These are phyloP conservation scores for Cordyceps tenuipes DNA, from an alignment of 2,329 filamentous ascomycete species.

Conservation along the genomic window DNA sequence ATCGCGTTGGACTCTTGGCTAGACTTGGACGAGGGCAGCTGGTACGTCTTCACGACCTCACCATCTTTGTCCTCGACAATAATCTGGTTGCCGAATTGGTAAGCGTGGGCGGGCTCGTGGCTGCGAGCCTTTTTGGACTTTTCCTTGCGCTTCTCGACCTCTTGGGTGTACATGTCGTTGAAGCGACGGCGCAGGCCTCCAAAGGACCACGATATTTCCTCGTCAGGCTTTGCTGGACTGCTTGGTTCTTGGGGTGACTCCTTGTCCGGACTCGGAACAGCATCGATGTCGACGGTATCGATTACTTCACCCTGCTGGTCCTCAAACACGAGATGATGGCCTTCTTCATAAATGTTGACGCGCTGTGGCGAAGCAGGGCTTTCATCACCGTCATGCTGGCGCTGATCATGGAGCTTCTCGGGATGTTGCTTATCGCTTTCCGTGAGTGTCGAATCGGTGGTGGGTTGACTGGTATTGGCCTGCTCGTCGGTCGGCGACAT, in stretches of 20 bases:
- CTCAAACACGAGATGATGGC: constrained; percentile 70
- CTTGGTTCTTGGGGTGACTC: constrained; percentile 7
- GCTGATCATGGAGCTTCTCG: constrained; percentile 15
- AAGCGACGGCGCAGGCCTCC: constrained; percentile 41
- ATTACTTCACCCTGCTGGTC: constrained; percentile 82
- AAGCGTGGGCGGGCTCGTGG: constrained; percentile 69
- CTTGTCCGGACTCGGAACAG: constrained; percentile 11
- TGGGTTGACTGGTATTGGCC: constrained; percentile 22
- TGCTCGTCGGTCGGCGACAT: constrained; percentile 17
- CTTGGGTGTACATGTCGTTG: constrained; percentile 46
- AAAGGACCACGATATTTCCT: constrained; percentile 24
- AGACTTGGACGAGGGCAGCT: constrained; percentile 53
- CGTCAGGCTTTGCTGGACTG: neutral
- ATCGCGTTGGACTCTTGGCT: constrained; percentile 30
- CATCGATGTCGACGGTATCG: constrained; percentile 35
- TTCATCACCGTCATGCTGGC: constrained; percentile 14
- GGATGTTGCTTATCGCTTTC: constrained; percentile 25
- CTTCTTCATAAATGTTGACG: constrained; percentile 73
- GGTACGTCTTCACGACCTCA: constrained; percentile 78
- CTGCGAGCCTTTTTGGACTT: constrained; percentile 47
- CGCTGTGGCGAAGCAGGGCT: constrained; percentile 16
- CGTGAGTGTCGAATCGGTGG: constrained; percentile 25
- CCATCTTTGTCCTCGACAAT: constrained; percentile 83
- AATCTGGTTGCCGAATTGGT: constrained; percentile 80
- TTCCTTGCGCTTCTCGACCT: constrained; percentile 53